Conservation (phyloP, 345 rosid species). For the Eucalyptus brandiana region DNA sequence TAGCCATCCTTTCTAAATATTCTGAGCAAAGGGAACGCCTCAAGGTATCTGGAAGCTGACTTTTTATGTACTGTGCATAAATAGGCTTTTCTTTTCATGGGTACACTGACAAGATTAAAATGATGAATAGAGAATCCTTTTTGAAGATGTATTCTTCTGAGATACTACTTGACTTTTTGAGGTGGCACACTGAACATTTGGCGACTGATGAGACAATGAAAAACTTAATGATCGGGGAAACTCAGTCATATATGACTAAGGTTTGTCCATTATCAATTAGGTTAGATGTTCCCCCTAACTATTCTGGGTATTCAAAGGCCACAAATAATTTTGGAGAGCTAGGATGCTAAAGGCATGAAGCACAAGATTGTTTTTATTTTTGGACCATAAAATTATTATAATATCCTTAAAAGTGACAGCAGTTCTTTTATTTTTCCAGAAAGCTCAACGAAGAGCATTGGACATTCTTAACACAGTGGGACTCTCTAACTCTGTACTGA, state of each 20-base stretch:
- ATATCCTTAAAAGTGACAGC: not conserved
- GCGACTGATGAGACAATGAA: not conserved
- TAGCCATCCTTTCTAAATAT: slow-evolving; percentile 75
- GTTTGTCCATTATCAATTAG: not conserved
- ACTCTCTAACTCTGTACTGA: slow-evolving; percentile 83
- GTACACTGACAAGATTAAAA: not conserved
- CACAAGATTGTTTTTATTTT: not conserved
- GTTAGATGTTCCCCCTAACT: not conserved
- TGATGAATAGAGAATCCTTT: not conserved
- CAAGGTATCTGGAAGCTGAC: slow-evolving; percentile 36
- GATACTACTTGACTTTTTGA: not conserved
- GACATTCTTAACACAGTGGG: slow-evolving; percentile 86
- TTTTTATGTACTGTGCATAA: not conserved
- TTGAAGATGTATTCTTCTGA: not conserved
- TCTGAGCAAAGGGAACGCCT: slow-evolving; percentile 87
- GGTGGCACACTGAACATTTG: not conserved
- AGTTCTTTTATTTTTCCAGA: slow-evolving; percentile 17
- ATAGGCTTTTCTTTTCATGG: not conserved
- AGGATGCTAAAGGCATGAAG: not conserved
- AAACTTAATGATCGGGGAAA: not conserved
- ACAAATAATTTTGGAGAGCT: not conserved
- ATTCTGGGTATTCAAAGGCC: not conserved
- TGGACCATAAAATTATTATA: not conserved
- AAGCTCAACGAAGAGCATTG: slow-evolving; percentile 86
- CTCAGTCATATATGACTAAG: not conserved